phyloP scores from a whole-genome alignment of 2,329 filamentous ascomycete genomes.

The Curvularia hawaiiensis region DNA sequence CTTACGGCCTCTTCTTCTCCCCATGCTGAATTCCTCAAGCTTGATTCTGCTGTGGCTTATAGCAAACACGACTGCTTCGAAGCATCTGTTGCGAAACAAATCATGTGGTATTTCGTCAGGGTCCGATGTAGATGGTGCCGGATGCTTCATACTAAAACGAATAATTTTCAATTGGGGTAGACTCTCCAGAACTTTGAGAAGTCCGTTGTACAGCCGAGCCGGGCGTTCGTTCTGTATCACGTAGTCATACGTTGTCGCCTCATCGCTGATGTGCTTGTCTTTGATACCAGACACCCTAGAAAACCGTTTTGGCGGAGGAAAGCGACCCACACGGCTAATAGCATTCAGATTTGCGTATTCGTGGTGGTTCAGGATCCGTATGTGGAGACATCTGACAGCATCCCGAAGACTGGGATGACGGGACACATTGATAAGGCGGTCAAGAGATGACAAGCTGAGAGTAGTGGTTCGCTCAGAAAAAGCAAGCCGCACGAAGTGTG shows the following conservation, averaged over 20 bases:
- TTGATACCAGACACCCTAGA: conserved; percentile 23
- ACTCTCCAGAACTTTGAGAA: conserved; percentile 23
- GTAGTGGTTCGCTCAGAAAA: conserved; percentile 32
- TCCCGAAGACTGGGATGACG: conserved; percentile 21
- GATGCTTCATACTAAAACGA: conserved; percentile 24
- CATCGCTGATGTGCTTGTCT: conserved; percentile 23
- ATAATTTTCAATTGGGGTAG: conserved; percentile 27
- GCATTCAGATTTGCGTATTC: conserved; percentile 30
- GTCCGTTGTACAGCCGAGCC: conserved; percentile 24
- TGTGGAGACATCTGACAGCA: conserved; percentile 27
- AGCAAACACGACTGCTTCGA: conserved; percentile 30
- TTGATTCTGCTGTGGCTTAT: conserved; percentile 25
- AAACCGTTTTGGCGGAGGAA: conserved; percentile 39
- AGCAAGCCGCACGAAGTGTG: conserved; percentile 28
- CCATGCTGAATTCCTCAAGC: conserved; percentile 30
- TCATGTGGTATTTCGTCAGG: conserved; percentile 15
- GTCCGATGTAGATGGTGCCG: conserved; percentile 17
- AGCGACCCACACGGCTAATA: conserved; percentile 31
- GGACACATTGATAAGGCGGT: conserved; percentile 26
- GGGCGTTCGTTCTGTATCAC: conserved; percentile 21
- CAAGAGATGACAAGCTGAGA: conserved; percentile 32
- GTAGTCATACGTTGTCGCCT: conserved; percentile 31
- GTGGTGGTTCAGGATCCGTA: conserved; percentile 30
- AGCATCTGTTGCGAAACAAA: conserved; percentile 29
- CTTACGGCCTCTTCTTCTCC: conserved; percentile 17